Evolutionary conservation across 2,329 filamentous ascomycete genomes (phyloP).

Genomic region (Amesomyces nigricolor): DNA sequence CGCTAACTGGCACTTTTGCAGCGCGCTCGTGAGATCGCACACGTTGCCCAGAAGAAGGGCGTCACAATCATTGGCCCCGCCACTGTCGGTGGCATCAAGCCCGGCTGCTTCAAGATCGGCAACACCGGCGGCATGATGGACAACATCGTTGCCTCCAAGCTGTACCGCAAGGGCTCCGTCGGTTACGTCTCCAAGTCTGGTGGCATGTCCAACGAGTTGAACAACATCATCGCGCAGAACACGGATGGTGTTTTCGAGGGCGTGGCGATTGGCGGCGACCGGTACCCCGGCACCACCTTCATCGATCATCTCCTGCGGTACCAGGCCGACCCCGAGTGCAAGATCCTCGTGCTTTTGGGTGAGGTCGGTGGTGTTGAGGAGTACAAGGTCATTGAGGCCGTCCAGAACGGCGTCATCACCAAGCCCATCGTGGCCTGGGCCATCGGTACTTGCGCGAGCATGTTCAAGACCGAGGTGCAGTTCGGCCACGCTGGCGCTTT

Average conservation of each 20-base stretch:
- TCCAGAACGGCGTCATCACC: constrained; percentile 89
- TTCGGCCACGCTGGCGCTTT: constrained; percentile 98
- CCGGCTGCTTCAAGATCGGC: constrained; percentile 98
- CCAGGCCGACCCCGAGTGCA: constrained; percentile 94
- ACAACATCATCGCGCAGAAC: constrained; percentile 97
- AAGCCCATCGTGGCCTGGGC: constrained; percentile 99
- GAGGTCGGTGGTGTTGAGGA: constrained; percentile 99
- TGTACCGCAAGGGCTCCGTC: constrained; percentile 98
- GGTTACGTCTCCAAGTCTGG: constrained; percentile 99
- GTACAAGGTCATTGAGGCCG: constrained; percentile 98
- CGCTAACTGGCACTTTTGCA: constrained; percentile 36
- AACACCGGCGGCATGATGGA: constrained; percentile 99
- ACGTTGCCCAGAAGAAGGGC: constrained; percentile 96
- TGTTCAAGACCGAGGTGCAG: constrained; percentile 99
- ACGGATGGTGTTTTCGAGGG: constrained; percentile 99
- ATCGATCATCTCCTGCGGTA: constrained; percentile 97
- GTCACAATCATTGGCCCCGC: constrained; percentile 98
- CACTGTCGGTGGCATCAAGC: constrained; percentile 98
- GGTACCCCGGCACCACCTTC: constrained; percentile 98
- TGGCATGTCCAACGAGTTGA: constrained; percentile 99
- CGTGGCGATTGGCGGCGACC: constrained; percentile 98
- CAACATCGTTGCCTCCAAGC: constrained; percentile 99
- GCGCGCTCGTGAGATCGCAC: constrained; percentile 96
- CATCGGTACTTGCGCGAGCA: constrained; percentile 97
- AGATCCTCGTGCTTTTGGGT: constrained; percentile 91